Evolutionary conservation across 2,329 filamentous ascomycete species (phyloP), one percentile per base, ranked within the genome.

Genomic region (Clarireedia paspali): DNA sequence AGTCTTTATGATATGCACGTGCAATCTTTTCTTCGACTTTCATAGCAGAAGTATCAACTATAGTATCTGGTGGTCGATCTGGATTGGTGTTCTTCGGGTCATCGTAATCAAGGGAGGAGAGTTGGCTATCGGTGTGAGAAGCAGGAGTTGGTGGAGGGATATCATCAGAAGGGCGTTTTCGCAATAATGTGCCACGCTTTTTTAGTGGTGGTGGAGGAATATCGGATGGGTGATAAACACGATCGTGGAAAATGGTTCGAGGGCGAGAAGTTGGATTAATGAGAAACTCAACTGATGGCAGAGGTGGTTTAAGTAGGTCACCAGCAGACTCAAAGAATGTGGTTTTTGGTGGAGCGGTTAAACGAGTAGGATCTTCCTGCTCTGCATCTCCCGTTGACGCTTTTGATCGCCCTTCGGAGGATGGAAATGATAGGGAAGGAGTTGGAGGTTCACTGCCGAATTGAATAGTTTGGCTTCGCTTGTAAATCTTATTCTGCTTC

Each of bases 11-110:
- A 72, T 99, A 99, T 14, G 91, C 94, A 47, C 94, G 83, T 1
- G 94, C 94, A 63, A 99, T 99, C 73, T 96, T 97, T 71, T 99
- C 94, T 71, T 99, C 94, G 0, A 97, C 91, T 60, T 88, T 89
- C 83, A 97, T 91, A 60, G 75, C 82, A 9, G 84, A 82, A 15
- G 73, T 77, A 63, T 87, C 84, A 2, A 83, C 69, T 0, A 78
- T 69, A 6, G 78, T 74, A 38, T 75, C 70, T 14, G 70, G 67
- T 36, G 73, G 71, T 62, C 74, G 76, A 49, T 76, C 72, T 0
- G 75, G 75, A 54, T 74, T 75, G 2, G 75, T 77, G 56, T 78
- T 67, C 15, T 65, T 63, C 7, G 72, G 74, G 60, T 82, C 78
- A 51, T 83, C 78, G 57, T 81, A 80, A 61, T 82, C 78, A 47